phyloP scores from a whole-genome alignment of 73 alveolate species.

The Symbiodinium pilosum region DNA sequence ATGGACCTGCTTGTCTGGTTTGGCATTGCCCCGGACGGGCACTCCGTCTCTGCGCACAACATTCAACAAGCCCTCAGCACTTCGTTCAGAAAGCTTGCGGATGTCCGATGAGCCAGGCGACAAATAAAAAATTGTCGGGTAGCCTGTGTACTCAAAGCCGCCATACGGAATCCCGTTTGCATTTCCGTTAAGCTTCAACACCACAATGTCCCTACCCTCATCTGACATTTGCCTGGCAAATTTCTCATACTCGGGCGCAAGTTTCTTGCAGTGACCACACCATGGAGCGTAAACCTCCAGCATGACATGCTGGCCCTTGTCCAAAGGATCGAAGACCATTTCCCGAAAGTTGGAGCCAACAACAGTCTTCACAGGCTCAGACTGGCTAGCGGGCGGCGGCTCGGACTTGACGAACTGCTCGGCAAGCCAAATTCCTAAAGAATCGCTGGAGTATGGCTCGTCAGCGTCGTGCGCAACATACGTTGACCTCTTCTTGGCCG shows the following conservation, averaged over 20 bases:
- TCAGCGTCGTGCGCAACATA: background rate
- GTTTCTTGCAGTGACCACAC: conserved; percentile 92
- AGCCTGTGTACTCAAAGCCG: conserved; percentile 90
- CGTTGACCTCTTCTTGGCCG: background rate
- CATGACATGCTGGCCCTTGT: conserved; percentile 50
- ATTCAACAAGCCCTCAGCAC: background rate
- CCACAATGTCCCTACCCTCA: conserved; percentile 48
- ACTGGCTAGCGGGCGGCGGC: conserved; percentile 14
- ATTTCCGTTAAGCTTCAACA: conserved; percentile 45
- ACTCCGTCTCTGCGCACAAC: conserved; percentile 19
- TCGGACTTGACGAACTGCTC: conserved; percentile 68
- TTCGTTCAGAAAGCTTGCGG: conserved; percentile 38
- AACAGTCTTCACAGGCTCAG: conserved; percentile 47
- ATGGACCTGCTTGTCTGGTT: background rate
- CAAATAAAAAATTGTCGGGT: conserved; percentile 59
- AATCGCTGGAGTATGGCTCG: background rate
- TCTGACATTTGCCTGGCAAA: conserved; percentile 55
- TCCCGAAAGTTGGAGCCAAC: conserved; percentile 48
- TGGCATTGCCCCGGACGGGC: background rate
- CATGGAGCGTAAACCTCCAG: conserved; percentile 84
- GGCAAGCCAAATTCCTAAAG: conserved; percentile 31
- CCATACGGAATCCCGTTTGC: conserved; percentile 88
- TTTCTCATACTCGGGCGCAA: conserved; percentile 64
- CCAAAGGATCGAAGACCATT: conserved; percentile 5
- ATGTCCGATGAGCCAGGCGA: conserved; percentile 3